Percentiles rank a stretch among this genome's conserved stretches.
Evolutionary conservation across 768 basidiomycete species (phyloP).

Genomic region (Gloeostereum incarnatum): DNA sequence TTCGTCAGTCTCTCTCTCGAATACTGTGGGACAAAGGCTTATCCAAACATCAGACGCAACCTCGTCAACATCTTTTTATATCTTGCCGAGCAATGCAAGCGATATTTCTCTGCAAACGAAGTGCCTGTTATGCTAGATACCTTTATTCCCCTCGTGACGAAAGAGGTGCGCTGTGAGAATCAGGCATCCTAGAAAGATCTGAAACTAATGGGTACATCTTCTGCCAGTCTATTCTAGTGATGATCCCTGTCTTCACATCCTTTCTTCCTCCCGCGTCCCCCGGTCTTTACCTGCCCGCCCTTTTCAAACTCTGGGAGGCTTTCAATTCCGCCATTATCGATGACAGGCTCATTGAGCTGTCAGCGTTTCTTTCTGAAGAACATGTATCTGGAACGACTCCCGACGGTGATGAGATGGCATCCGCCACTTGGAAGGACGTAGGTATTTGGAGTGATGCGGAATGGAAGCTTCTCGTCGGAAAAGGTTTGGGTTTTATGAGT

Average conservation of each 20-base stretch:
- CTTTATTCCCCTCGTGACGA: conserved; percentile 64
- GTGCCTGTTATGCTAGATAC: conserved; percentile 62
- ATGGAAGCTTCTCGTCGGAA: conserved; percentile 77
- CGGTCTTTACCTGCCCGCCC: conserved; percentile 57
- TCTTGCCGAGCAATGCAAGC: conserved; percentile 62
- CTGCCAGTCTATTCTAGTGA: conserved; percentile 54
- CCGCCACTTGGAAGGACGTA: conserved; percentile 67
- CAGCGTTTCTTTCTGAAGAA: conserved; percentile 62
- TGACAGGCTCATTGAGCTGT: conserved; percentile 65
- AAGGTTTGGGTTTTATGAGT: conserved; percentile 79
- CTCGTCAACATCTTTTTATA: conserved; percentile 64
- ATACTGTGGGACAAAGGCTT: conserved; percentile 2
- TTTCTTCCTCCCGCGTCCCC: conserved; percentile 65
- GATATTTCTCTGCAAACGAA: conserved; percentile 58
- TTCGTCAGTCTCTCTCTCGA: conserved; percentile 30
- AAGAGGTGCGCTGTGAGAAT: conserved; percentile 40
- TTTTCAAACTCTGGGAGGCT: conserved; percentile 73
- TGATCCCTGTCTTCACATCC: conserved; percentile 67
- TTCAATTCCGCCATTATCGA: conserved; percentile 70
- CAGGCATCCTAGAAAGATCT: conserved; percentile 2
- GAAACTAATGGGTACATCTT: background rate
- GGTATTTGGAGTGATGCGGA: conserved; percentile 85
- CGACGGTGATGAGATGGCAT: conserved; percentile 43
- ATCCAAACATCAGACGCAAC: conserved; percentile 36
- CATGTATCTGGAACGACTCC: conserved; percentile 51